phyloP scores from a whole-genome alignment of 2,329 filamentous ascomycete species.

The Camillea tinctor region DNA sequence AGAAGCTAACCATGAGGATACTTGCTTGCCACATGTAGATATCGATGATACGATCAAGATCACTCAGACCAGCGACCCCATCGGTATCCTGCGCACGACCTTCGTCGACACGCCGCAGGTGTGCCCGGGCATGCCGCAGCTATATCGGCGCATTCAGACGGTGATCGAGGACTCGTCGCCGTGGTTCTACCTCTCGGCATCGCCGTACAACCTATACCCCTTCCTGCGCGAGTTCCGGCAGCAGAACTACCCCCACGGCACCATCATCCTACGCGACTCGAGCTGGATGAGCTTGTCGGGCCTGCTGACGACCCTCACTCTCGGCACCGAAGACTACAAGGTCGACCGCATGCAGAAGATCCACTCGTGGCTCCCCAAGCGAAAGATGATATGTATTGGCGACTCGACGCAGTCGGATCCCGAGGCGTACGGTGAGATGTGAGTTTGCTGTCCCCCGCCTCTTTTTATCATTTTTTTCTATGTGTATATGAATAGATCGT shows the following conservation, averaged over 20 bases:
- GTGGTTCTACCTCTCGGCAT: conserved; percentile 93
- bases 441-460: conserved; percentile 34
- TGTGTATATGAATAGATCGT: too few relatives aligned
- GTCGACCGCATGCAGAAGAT: conserved; percentile 76
- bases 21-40: too few relatives aligned
- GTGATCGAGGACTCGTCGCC: conserved; percentile 58
- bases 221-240: conserved; percentile 77
- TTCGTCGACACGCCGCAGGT: conserved; percentile 74
- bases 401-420: conserved; percentile 92
- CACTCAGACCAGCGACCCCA: conserved; percentile 75
- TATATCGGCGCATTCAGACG: conserved; percentile 67
- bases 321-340: conserved; percentile 85
- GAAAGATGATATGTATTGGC: conserved; percentile 80
- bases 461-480: too few relatives aligned
- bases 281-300: conserved; percentile 83
- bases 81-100: conserved; percentile 79
- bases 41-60: conserved; percentile 96
- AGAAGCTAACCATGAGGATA: conserved; percentile 1
- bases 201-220: conserved; percentile 90
- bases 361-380: conserved; percentile 71
- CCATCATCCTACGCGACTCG: conserved; percentile 79
- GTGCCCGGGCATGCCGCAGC: conserved; percentile 77
- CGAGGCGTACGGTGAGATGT: conserved; percentile 83
- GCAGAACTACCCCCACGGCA: conserved; percentile 70
- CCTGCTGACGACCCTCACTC: conserved; percentile 74